Evolutionary conservation across 495 filamentous ascomycete genomes (phyloP).

Genomic region (Hyphodiscus hymeniophilus): DNA sequence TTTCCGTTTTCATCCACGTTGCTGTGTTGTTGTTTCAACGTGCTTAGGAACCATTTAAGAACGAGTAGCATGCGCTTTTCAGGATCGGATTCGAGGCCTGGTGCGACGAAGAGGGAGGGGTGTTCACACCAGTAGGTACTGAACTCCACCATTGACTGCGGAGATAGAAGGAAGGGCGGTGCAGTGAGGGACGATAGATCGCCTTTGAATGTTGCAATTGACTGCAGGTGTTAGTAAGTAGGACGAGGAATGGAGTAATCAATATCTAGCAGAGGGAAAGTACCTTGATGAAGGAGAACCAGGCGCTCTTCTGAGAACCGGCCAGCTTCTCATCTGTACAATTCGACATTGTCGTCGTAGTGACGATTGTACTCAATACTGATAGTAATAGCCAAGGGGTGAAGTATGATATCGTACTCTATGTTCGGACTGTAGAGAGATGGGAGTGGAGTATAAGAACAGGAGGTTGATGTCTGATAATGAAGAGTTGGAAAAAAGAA

Average conservation of each 20-base stretch:
- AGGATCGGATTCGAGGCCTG: constrained; percentile 70
- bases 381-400: too few species aligned
- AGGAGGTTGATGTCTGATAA: too few species aligned
- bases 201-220: constrained; percentile 93
- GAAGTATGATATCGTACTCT: too few species aligned
- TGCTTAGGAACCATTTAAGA: constrained; percentile 95
- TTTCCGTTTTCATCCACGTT: constrained; percentile 93
- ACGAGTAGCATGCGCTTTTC: constrained; percentile 80
- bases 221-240: constrained; percentile 39
- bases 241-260: not conserved
- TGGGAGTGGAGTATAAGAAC: too few species aligned
- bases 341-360: not conserved
- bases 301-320: constrained; percentile 19
- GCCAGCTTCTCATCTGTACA: constrained; percentile 11
- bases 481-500: too few species aligned
- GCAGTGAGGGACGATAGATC: constrained; percentile 91
- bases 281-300: constrained; percentile 44
- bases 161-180: constrained; percentile 90
- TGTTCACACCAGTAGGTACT: constrained; percentile 97
- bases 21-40: constrained; percentile 91
- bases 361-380: too few species aligned
- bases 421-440: too few species aligned
- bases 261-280: not conserved
- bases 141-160: constrained; percentile 88
- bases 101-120: constrained; percentile 78